These are phyloP conservation scores for Fonsecaea monophora DNA, from an alignment of 2,329 filamentous ascomycete genomes.

Conservation along the genomic window DNA sequence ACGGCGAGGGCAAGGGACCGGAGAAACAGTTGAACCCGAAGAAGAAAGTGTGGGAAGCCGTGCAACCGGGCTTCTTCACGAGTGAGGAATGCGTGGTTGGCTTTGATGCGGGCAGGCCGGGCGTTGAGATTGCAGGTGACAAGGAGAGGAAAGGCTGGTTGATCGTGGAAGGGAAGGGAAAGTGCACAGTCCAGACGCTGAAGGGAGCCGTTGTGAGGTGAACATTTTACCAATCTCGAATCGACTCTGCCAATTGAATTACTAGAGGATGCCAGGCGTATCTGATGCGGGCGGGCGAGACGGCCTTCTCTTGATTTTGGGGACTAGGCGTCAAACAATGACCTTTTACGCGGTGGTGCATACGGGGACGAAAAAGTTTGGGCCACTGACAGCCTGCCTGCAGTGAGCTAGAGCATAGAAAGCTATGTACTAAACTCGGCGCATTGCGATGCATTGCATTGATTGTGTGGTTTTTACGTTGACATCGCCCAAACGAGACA, in stretches of 20 bases:
- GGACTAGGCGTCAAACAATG: not conserved
- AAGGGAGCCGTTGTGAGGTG: conserved; percentile 66
- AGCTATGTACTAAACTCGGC: not conserved
- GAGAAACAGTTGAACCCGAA: conserved; percentile 96
- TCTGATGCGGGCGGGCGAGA: not conserved
- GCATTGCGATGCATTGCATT: not conserved
- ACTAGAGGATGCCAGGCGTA: not conserved
- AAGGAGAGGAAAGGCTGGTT: conserved; percentile 67
- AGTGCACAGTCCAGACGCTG: conserved; percentile 83
- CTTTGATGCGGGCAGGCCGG: conserved; percentile 80
- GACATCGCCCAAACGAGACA: too few relatives aligned
- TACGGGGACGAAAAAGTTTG: not conserved
- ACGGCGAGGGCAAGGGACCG: conserved; percentile 71
- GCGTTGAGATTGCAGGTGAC: conserved; percentile 59
- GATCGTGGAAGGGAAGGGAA: conserved; percentile 74
- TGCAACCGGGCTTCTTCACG: conserved; percentile 95
- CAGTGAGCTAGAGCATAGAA: conserved; percentile 1
- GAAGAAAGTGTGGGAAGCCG: conserved; percentile 98
- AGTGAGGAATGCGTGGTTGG: conserved; percentile 80
- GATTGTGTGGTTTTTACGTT: too few relatives aligned
- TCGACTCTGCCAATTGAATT: not conserved
- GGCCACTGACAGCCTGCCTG: not conserved
- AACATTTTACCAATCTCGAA: not conserved
- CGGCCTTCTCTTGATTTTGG: not conserved
- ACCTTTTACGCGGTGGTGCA: not conserved